Evolutionary conservation across 305 asterid genomes (phyloP).

Genomic region (Fraxinus baroniana): DNA sequence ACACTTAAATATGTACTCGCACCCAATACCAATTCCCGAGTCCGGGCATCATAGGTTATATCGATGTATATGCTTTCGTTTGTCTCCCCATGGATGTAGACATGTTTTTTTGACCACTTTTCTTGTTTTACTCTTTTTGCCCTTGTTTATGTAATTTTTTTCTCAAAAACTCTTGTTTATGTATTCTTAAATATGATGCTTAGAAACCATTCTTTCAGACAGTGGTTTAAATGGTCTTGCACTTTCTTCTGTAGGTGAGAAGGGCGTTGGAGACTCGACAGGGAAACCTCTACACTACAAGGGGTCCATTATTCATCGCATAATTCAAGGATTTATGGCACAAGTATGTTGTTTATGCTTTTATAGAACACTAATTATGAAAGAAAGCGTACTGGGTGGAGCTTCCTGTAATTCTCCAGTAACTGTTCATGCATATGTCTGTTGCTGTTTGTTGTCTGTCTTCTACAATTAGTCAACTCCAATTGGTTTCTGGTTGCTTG

Average conservation of each 20-base stretch:
- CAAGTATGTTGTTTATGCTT: constrained; percentile 57
- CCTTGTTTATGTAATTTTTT: background rate
- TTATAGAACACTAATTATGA: background rate
- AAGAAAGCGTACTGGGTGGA: constrained; percentile 3
- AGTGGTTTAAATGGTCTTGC: constrained; percentile 19
- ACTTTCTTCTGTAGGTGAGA: constrained; percentile 68
- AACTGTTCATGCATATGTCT: constrained; percentile 1
- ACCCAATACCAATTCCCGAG: background rate
- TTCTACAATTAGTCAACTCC: background rate
- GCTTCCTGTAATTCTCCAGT: background rate
- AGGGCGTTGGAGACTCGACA: constrained; percentile 73
- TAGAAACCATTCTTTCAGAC: background rate
- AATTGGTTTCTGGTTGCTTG: constrained; percentile 11
- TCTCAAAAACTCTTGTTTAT: background rate
- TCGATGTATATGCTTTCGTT: background rate
- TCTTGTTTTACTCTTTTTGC: background rate
- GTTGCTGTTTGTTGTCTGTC: constrained; percentile 1
- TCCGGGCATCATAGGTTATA: background rate
- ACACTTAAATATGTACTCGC: background rate
- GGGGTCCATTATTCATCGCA: constrained; percentile 85
- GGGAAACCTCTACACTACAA: constrained; percentile 92
- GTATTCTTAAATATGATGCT: background rate
- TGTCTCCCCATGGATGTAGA: background rate
- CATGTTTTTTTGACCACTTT: background rate
- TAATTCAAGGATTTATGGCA: constrained; percentile 94